These are phyloP conservation scores for Ophiostoma novo-ulmi DNA, from an alignment of 2,329 filamentous ascomycete species.

Conservation along the genomic window DNA sequence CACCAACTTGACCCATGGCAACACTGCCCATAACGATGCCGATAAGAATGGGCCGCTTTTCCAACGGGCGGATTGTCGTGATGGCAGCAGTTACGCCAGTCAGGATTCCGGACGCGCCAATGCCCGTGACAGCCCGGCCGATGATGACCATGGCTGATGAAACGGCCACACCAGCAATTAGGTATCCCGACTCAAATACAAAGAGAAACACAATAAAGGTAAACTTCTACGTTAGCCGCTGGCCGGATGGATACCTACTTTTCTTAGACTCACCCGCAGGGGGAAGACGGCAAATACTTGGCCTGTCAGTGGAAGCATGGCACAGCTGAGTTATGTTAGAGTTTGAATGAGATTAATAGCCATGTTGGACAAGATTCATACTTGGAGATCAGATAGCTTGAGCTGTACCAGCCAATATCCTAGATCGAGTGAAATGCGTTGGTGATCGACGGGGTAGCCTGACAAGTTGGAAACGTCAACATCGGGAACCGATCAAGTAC, in stretches of 20 bases:
- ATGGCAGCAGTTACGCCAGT: neutral
- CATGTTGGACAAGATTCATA: neutral
- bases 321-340: neutral
- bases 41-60: neutral
- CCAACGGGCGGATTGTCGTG: neutral
- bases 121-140: neutral
- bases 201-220: neutral
- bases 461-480: neutral
- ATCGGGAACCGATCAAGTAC: neutral
- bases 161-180: neutral
- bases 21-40: neutral
- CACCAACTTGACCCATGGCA: neutral
- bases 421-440: neutral
- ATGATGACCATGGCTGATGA: neutral
- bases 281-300: neutral
- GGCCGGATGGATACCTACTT: no score
- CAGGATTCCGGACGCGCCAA: neutral
- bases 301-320: neutral
- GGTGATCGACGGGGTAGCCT: neutral
- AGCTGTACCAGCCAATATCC: neutral
- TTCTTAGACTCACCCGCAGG: neutral
- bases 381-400: neutral
- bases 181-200: neutral
- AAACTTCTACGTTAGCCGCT: neutral
- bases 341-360: neutral